These are phyloP conservation scores for Schoenoplectus tabernaemontani DNA, from an alignment of 202 grass and related monocot species.

Conservation along the genomic window DNA sequence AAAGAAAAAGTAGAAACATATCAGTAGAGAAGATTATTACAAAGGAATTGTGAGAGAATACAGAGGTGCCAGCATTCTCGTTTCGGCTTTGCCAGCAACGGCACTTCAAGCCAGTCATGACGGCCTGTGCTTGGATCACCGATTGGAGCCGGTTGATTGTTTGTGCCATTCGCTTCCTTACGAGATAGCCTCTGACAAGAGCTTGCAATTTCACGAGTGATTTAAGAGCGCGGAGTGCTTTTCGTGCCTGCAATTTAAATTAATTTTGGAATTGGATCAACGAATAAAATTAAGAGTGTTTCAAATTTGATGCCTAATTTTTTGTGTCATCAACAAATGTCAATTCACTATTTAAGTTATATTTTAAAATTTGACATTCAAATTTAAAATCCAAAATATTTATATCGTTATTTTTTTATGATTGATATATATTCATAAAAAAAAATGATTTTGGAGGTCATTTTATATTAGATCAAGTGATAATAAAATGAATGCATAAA, in stretches of 20 bases:
- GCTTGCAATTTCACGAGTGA: constrained; percentile 85
- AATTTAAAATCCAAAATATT: no score
- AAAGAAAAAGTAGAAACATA: not conserved
- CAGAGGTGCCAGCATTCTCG: not conserved
- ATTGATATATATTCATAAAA: no score
- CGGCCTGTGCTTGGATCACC: constrained; percentile 54
- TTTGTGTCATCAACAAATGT: no score
- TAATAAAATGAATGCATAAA: no score
- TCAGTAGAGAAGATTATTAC: constrained; percentile 16
- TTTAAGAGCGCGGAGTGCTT: constrained; percentile 73
- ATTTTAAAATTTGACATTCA: no score
- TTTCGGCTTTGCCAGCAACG: constrained; percentile 16
- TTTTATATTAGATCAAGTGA: no score
- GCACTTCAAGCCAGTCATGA: not conserved
- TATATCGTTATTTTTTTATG: no score
- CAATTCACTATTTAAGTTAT: no score
- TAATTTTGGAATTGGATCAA: constrained; percentile 15
- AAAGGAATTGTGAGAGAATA: constrained; percentile 39
- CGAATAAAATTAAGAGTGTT: no score
- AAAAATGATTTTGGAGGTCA: no score
- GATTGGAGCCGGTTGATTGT: constrained; percentile 63
- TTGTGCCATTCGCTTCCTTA: constrained; percentile 64
- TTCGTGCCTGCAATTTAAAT: constrained; percentile 48
- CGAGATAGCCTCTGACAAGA: constrained; percentile 72
- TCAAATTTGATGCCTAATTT: no score